phyloP scores from a whole-genome alignment of 257 asterid species.

The Salvia splendens region DNA sequence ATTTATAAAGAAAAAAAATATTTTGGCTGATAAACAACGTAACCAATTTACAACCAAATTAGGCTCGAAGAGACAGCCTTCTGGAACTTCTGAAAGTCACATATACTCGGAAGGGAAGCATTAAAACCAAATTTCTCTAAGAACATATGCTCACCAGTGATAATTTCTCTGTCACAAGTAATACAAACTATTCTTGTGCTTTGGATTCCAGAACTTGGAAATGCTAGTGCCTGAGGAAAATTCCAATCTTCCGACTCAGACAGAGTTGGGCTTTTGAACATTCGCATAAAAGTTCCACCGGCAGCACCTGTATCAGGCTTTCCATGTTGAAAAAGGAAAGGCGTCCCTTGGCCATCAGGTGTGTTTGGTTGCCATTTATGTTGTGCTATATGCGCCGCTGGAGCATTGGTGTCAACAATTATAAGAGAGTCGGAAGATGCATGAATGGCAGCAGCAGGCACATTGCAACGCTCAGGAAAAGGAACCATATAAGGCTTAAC shows the following conservation, averaged over 20 bases:
- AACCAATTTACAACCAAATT: background rate
- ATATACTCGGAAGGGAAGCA: slow-evolving; percentile 4
- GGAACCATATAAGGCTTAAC: slow-evolving; percentile 82
- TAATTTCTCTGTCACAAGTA: slow-evolving; percentile 80
- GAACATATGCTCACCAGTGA: slow-evolving; percentile 66
- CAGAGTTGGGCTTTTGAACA: slow-evolving; percentile 78
- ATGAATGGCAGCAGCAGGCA: slow-evolving; percentile 92
- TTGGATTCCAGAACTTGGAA: slow-evolving; percentile 81
- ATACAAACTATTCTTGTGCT: slow-evolving; percentile 73
- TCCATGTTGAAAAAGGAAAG: slow-evolving; percentile 94
- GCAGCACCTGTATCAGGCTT: slow-evolving; percentile 69
- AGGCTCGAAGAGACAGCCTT: slow-evolving; percentile 11
- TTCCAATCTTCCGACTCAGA: slow-evolving; percentile 76
- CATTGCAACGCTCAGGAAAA: slow-evolving; percentile 91
- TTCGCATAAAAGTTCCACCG: slow-evolving; percentile 93
- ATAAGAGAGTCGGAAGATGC: slow-evolving; percentile 90
- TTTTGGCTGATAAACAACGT: background rate
- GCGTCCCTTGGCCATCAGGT: slow-evolving; percentile 98
- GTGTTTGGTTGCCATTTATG: slow-evolving; percentile 99
- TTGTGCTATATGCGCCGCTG: slow-evolving; percentile 89
- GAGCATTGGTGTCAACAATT: slow-evolving; percentile 76
- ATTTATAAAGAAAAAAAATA: no score
- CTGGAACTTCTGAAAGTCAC: slow-evolving; percentile 17
- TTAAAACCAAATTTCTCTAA: slow-evolving; percentile 10
- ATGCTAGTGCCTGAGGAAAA: slow-evolving; percentile 86